Evolutionary conservation across 805 yeast genomes (phyloP), one percentile per base, ranked within the genome.

Genomic region (Peterozyma xylosa): DNA sequence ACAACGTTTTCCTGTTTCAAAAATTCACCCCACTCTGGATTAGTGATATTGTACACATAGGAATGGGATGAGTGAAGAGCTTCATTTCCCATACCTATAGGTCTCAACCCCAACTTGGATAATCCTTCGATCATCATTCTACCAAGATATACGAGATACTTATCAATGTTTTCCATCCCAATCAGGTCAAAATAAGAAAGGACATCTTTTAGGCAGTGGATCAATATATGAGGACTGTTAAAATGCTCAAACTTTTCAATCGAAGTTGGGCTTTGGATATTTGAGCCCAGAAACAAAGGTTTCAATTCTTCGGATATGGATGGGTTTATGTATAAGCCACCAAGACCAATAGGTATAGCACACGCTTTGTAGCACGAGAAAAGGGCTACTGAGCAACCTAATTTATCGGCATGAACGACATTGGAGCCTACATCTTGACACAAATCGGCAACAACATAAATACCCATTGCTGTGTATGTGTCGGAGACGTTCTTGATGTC

Each of bases 211-310:
- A 36, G 30, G 11, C 16, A 27, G 5, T 37, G 35, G 30, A 42
- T 44, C n/a, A 45, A 53, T 11, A 45, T 38, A 3, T 59, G 41
- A 6, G 47, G 35, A 2, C 41, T 37, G 7, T 56, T 41, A 30
- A 56, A 45, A 7, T 67, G 46, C 35, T 72, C 58, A 5, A 73
- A 73, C 13, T 55, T 60, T 33, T 62, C 56, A 46, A 68, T 66
- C 14, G 53, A 48, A 21, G 7, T 21, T 21, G 27, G 27, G 27
- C 27, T 21, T 21, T 21, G 7, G 6, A 69, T 47, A 35, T 56
- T 53, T 45, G 67, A 65, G 3, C 35, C 39, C 30, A 62, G 60
- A 42, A 63, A 68, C 34, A 47, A 42, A 6, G 43, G 34, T 15
- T 35, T 18, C 33, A 41, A 34, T 4, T 5, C 9, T 11, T 14